These are phyloP conservation scores for Colletotrichum sojae DNA, from an alignment of 2,329 filamentous ascomycete species.

Conservation along the genomic window DNA sequence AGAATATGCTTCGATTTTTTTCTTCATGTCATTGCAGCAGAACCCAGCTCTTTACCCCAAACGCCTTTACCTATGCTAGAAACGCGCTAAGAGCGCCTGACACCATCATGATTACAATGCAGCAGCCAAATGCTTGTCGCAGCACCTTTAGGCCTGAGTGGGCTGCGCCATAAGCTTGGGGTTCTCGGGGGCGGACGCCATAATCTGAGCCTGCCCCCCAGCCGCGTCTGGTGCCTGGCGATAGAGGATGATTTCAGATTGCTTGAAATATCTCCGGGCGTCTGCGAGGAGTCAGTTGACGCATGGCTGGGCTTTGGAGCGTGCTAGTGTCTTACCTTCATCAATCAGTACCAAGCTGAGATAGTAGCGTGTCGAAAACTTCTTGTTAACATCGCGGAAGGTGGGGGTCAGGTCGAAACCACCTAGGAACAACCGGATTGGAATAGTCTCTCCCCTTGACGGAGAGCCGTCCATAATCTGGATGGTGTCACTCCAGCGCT, in stretches of 20 bases:
- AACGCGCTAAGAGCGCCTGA: conserved; percentile 37
- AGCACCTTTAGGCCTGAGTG: conserved; percentile 37
- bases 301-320: background rate
- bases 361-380: conserved; percentile 98
- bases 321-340: conserved; percentile 73
- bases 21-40: conserved; percentile 42
- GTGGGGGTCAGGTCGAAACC: conserved; percentile 98
- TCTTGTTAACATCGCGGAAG: conserved; percentile 99
- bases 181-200: conserved; percentile 62
- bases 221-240: conserved; percentile 79
- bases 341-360: conserved; percentile 96
- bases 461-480: conserved; percentile 99
- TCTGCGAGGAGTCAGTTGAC: conserved; percentile 67
- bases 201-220: conserved; percentile 53
- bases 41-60: conserved; percentile 45
- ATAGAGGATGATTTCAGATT: conserved; percentile 97
- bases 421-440: conserved; percentile 95
- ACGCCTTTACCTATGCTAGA: conserved; percentile 60
- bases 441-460: conserved; percentile 93
- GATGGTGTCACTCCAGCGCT: conserved; percentile 24
- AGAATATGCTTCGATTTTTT: conserved; percentile 41
- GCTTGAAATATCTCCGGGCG: conserved; percentile 97
- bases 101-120: conserved; percentile 29
- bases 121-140: background rate
- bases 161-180: conserved; percentile 58